Conservation (phyloP, 2,329 filamentous ascomycete species). For the Sporothrix variecibatus region DNA sequence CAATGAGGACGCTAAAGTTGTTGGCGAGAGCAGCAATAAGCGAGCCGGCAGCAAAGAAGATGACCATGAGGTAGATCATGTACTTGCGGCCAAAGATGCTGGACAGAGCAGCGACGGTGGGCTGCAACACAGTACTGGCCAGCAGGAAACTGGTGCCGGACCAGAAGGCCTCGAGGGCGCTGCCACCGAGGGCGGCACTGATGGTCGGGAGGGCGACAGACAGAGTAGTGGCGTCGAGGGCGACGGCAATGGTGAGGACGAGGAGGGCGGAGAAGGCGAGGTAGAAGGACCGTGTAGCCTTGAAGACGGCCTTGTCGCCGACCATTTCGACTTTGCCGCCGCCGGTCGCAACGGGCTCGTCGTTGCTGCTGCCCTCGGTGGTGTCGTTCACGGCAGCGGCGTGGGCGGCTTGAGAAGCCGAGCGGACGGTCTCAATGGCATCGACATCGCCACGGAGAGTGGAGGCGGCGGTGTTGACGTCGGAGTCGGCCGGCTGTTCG, state of each 20-base stretch:
- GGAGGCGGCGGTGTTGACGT: constrained; percentile 19
- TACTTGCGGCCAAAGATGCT: constrained; percentile 33
- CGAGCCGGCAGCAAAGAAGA: constrained; percentile 34
- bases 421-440: background rate
- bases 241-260: constrained; percentile 61
- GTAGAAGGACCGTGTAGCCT: constrained; percentile 42
- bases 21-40: constrained; percentile 37
- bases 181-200: constrained; percentile 52
- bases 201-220: constrained; percentile 60
- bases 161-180: constrained; percentile 67
- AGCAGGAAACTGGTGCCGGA: constrained; percentile 70
- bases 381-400: background rate
- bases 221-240: constrained; percentile 66
- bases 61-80: constrained; percentile 30
- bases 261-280: constrained; percentile 55
- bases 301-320: constrained; percentile 35
- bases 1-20: constrained; percentile 38
- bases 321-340: constrained; percentile 31
- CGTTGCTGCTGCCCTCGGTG: constrained; percentile 15
- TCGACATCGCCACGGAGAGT: background rate
- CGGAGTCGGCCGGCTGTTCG: constrained; percentile 16
- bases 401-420: background rate
- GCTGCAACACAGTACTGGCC: constrained; percentile 62
- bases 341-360: constrained; percentile 4
- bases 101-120: constrained; percentile 40